Evolutionary conservation across 371 early-diverging fungal species (phyloP).

Genomic region (Saksenaea vasiformis): DNA sequence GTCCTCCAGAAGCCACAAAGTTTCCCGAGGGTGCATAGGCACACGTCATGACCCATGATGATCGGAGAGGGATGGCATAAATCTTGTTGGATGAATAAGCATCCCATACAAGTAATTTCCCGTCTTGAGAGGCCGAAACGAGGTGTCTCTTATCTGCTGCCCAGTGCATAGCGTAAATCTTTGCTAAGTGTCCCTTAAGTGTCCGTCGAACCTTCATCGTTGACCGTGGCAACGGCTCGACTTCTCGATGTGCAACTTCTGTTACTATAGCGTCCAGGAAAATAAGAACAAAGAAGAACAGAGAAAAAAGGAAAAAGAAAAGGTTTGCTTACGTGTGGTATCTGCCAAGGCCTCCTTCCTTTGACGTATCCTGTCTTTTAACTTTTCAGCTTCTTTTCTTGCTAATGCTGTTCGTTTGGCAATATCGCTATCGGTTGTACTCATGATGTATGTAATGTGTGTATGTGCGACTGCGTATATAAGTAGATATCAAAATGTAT

Average conservation of each 20-base stretch:
- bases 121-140: conserved; percentile 98
- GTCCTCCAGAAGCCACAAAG: conserved; percentile 98
- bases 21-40: conserved; percentile 97
- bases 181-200: conserved; percentile 97
- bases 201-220: conserved; percentile 93
- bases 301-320: background rate
- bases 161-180: conserved; percentile 99
- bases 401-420: conserved; percentile 84
- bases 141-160: conserved; percentile 93
- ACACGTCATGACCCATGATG: conserved; percentile 99
- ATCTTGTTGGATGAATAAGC: conserved; percentile 97
- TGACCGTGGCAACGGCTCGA: conserved; percentile 84
- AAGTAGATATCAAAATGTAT: too few relatives aligned
- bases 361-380: conserved; percentile 90
- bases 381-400: conserved; percentile 86
- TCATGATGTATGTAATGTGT: background rate
- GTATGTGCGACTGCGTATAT: background rate
- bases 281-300: background rate
- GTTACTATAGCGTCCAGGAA: background rate
- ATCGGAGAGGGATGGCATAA: conserved; percentile 95
- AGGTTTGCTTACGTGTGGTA: conserved; percentile 80
- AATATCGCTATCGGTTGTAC: conserved; percentile 55
- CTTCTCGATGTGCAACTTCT: conserved; percentile 36
- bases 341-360: conserved; percentile 87
- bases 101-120: conserved; percentile 99